Evolutionary conservation across 2,329 filamentous ascomycete species (phyloP).

Genomic region (Cladophialophora chaetospira): DNA sequence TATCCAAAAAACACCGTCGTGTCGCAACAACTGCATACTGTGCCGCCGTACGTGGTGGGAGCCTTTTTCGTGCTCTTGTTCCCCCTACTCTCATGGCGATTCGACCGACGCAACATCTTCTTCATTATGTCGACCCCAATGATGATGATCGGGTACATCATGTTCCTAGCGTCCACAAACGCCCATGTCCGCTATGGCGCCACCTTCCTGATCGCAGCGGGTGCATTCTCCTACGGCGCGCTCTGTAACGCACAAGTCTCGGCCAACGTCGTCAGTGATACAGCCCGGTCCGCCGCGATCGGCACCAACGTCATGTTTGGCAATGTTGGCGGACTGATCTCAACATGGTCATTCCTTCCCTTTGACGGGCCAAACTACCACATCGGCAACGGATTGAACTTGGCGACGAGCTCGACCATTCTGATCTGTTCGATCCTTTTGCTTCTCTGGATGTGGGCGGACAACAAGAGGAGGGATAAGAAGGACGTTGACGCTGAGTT

Average conservation of each 20-base stretch:
- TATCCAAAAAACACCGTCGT: slow-evolving; percentile 62
- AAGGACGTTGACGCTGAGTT: slow-evolving; percentile 59
- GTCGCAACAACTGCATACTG: slow-evolving; percentile 68
- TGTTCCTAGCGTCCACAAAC: slow-evolving; percentile 64
- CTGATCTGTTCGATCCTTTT: slow-evolving; percentile 54
- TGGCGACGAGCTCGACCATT: slow-evolving; percentile 62
- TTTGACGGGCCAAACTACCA: slow-evolving; percentile 66
- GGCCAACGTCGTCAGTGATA: slow-evolving; percentile 72
- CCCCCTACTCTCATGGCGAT: slow-evolving; percentile 62
- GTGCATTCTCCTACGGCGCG: slow-evolving; percentile 64
- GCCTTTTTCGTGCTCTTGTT: slow-evolving; percentile 66
- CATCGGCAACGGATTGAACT: slow-evolving; percentile 71
- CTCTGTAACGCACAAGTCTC: slow-evolving; percentile 68
- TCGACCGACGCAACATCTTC: slow-evolving; percentile 62
- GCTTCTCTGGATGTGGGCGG: slow-evolving; percentile 62
- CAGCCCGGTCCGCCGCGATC: slow-evolving; percentile 67
- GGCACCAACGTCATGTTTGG: slow-evolving; percentile 71
- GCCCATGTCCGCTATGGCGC: slow-evolving; percentile 65
- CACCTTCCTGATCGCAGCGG: slow-evolving; percentile 68
- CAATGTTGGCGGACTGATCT: slow-evolving; percentile 69
- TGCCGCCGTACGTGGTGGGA: slow-evolving; percentile 70
- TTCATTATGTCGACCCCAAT: slow-evolving; percentile 62
- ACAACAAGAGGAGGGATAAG: slow-evolving; percentile 62
- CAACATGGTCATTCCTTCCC: slow-evolving; percentile 66
- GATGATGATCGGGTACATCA: slow-evolving; percentile 69